Base-by-base conservation (phyloP, 768 basidiomycete genomes). In the Boletus tomentosulus region DNA sequence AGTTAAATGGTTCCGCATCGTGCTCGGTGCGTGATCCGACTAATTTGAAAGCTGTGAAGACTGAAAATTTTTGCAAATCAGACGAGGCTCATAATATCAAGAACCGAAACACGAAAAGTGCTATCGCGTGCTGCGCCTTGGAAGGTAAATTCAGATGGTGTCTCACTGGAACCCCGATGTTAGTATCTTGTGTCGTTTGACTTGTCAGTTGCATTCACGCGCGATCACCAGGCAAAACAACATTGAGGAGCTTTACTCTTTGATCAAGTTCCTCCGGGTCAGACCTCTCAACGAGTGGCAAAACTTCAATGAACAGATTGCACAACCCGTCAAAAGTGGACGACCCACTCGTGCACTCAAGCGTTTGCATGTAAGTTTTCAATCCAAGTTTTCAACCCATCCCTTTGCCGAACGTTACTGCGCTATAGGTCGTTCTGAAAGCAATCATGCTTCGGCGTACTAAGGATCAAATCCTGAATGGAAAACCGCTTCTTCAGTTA, bases 1-100 rank as follows among this genome's bases (percentile, higher is more conserved):
- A 16, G 77, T 91, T 25, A 84, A 84, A 59, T 98, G 91, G 87
- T 87, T 83, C 72, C 78, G 92, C 11, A 77, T 96, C 46, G 87
- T 98, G 27, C 79, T 98, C 0, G 92, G 95, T 92, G 58, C 19
- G 71, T 67, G 16, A 13, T 49, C 11, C 25, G 7, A 5, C 13
- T 38, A 3, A 35, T 22, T 31, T 27, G 8, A 34, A 45, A 22
- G 33, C 28, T 10, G 12, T 31, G 11, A 28, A 1, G 19, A 13
- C 13, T 33, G 19, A 39, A 39, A 25, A 19, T 8, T 12, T 6
- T 19, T 30, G 15, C 11, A 1, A 30, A 44, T 19, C 48, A 90
- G 94, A 97, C 64, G 93, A 97, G 64, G 94, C 94, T 0, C 94
- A 97, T 66, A 90, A 87, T 61, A 96, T 97, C 75, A 96, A 95